Conservation (phyloP, 2,329 filamentous ascomycete genomes). For the Metarhizium brunneum region DNA sequence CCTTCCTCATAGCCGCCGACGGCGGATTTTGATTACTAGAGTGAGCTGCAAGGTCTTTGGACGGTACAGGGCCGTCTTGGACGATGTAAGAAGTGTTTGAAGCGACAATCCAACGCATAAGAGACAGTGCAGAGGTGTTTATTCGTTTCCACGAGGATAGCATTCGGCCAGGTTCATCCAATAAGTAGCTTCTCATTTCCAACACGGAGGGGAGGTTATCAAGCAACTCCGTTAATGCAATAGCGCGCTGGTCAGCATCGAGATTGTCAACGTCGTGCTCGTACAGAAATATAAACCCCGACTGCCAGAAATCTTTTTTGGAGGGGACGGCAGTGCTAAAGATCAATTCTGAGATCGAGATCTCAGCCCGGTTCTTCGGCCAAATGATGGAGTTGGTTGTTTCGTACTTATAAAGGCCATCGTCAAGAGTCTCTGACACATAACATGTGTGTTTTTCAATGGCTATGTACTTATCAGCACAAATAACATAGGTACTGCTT, state of each 20-base stretch:
- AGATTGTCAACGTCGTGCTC: conserved; percentile 16
- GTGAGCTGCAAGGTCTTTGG: neutral
- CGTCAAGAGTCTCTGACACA: too few relatives aligned
- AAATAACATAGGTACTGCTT: too few relatives aligned
- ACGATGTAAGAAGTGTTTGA: conserved; percentile 84
- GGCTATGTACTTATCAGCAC: too few relatives aligned
- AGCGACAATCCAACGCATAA: conserved; percentile 81
- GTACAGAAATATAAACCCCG: conserved; percentile 15
- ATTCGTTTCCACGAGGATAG: conserved; percentile 44
- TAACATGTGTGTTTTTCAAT: too few relatives aligned
- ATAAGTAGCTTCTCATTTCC: conserved; percentile 44
- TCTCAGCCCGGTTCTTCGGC: neutral
- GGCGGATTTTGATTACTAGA: too few relatives aligned
- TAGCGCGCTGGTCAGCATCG: neutral
- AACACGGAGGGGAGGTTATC: conserved; percentile 51
- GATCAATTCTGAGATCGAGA: neutral
- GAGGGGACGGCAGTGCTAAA: neutral
- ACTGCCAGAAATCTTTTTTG: conserved; percentile 6
- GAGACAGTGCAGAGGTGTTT: conserved; percentile 52
- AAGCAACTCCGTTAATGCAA: conserved; percentile 35
- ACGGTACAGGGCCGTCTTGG: conserved; percentile 39
- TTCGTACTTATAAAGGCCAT: too few relatives aligned
- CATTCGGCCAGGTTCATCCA: conserved; percentile 24
- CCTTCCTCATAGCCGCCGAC: too few relatives aligned
- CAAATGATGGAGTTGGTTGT: too few relatives aligned